Conservation (phyloP, 148 eudicot species). For the Talinum fruticosum region DNA sequence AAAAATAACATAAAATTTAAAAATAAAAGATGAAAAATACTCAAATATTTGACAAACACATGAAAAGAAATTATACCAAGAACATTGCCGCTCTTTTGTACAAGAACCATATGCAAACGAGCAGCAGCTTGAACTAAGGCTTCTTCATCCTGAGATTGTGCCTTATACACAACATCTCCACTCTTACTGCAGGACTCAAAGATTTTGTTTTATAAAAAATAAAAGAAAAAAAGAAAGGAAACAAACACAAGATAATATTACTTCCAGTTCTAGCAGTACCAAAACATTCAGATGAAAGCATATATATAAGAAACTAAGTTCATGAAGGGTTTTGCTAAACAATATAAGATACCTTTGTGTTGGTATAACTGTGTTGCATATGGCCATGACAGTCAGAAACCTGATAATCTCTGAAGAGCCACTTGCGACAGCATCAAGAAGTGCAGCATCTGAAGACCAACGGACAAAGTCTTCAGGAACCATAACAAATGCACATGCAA, state of each 20-base stretch:
- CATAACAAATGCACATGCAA: slow-evolving; percentile 14
- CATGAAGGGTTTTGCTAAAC: neutral
- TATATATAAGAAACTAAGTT: neutral
- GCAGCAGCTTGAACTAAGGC: slow-evolving; percentile 98
- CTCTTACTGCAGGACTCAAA: slow-evolving; percentile 48
- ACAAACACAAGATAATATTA: neutral
- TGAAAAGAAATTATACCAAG: slow-evolving; percentile 47
- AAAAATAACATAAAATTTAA: neutral
- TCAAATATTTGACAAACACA: slow-evolving; percentile 6
- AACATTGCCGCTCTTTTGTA: slow-evolving; percentile 58
- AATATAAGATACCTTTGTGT: slow-evolving; percentile 52
- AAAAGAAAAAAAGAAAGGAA: too few relatives aligned
- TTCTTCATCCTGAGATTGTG: slow-evolving; percentile 99
- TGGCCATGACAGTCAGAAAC: slow-evolving; percentile 84
- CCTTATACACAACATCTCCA: slow-evolving; percentile 79
- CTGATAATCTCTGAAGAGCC: slow-evolving; percentile 64
- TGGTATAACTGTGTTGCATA: slow-evolving; percentile 90
- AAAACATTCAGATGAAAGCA: slow-evolving; percentile 5
- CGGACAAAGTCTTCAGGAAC: slow-evolving; percentile 17
- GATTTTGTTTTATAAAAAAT: neutral
- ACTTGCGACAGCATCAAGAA: slow-evolving; percentile 64
- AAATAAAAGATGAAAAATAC: neutral
- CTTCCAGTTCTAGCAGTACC: slow-evolving; percentile 5
- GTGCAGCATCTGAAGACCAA: slow-evolving; percentile 56
- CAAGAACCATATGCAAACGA: slow-evolving; percentile 68